Evolutionary conservation across 2,329 filamentous ascomycete genomes (phyloP), one percentile per base, ranked within the genome.

Genomic region (Neofusicoccum umdonicola): DNA sequence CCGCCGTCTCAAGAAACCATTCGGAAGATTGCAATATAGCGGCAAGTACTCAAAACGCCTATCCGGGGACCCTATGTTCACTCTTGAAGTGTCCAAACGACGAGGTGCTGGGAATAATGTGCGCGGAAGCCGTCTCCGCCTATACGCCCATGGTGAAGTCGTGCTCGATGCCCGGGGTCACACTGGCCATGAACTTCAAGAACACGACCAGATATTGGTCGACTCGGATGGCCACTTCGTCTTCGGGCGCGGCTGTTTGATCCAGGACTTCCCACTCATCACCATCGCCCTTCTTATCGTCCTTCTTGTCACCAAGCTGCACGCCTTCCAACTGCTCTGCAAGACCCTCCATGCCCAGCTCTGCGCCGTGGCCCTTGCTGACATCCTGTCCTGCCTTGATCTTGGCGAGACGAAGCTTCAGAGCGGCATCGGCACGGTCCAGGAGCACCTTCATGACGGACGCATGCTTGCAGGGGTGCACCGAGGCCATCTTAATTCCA

Each of bases 371-470:
- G 6, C 81, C 76, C 63, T 81, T 81, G 66, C 77, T 78, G 22
- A 73, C 72, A 67, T 75, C 81, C 74, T 83, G 88, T 78, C 75
- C 86, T 78, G 85, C 82, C 73, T 86, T 88, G 66, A 95, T 83
- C 83, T 93, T 96, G 72, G 94, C 90, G 50, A 92, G 85, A 22
- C 94, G 88, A 62, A 96, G 86, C 77, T 97, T 96, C 62, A 98
- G 84, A 0, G 94, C 94, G 22, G 92, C 92, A 75, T 99, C 94
- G 52, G 95, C 95, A 41, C 95, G 92, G 78, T 98, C 95, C 44
- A 99, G 89, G 4, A 99, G 87, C 22, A 92, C 92, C 81, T 98
- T 99, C 95, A 99, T 99, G 71, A 99, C 95, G 34, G 90, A 90
- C 9, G 95, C 95, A 76, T 99, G 95, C 76, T 95, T 96, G 86